Conservation (phyloP, 805 yeast species). For the Candida glaebosa region DNA sequence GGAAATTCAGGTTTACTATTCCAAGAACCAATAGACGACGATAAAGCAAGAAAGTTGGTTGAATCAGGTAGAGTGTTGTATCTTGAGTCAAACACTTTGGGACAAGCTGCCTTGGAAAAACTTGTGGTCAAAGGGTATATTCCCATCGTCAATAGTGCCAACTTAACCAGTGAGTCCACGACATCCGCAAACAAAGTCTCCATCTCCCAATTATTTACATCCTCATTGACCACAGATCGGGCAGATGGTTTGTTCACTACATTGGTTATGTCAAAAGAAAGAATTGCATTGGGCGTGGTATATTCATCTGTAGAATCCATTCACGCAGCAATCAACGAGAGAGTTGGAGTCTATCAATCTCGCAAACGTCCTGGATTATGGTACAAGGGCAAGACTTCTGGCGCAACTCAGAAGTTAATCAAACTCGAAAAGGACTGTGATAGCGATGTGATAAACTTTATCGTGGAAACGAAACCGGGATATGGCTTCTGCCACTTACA, state of each 20-base stretch:
- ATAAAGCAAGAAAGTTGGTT: slow-evolving; percentile 14
- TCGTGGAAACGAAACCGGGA: slow-evolving; percentile 75
- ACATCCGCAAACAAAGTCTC: slow-evolving; percentile 26
- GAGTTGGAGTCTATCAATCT: slow-evolving; percentile 90
- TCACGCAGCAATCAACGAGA: slow-evolving; percentile 72
- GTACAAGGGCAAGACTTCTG: slow-evolving; percentile 96
- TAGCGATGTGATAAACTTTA: slow-evolving; percentile 82
- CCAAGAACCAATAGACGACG: background rate
- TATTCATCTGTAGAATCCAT: slow-evolving; percentile 85
- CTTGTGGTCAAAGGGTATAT: slow-evolving; percentile 28
- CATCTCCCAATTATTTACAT: slow-evolving; percentile 43
- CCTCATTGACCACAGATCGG: slow-evolving; percentile 72
- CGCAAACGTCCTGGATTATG: slow-evolving; percentile 74
- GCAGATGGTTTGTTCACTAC: slow-evolving; percentile 84
- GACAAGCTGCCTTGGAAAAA: slow-evolving; percentile 23
- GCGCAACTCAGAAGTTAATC: slow-evolving; percentile 81
- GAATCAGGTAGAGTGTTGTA: slow-evolving; percentile 28
- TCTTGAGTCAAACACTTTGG: slow-evolving; percentile 11
- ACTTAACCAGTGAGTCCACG: slow-evolving; percentile 21
- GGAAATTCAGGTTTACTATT: background rate
- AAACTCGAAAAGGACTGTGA: slow-evolving; percentile 82
- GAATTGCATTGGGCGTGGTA: slow-evolving; percentile 71
- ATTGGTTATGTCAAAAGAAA: slow-evolving; percentile 61
- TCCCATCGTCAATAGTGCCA: slow-evolving; percentile 22
- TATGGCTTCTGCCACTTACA: slow-evolving; percentile 91